These are phyloP conservation scores for Xylariales sp. DNA, from an alignment of 2,329 filamentous ascomycete genomes.

Conservation along the genomic window DNA sequence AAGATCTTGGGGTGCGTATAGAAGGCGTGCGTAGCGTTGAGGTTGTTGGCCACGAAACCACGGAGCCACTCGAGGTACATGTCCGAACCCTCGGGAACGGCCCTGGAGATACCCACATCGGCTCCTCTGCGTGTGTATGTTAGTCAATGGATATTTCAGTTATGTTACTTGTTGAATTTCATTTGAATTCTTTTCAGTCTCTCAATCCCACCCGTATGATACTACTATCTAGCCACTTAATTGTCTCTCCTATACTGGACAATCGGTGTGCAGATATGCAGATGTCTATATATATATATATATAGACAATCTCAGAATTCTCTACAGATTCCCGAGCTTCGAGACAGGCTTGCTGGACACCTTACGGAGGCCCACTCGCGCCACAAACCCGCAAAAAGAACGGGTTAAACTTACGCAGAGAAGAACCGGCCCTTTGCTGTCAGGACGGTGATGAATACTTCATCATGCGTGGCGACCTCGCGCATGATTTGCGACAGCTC, in stretches of 20 bases:
- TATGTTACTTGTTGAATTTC: no score
- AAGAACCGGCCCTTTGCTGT: constrained; percentile 81
- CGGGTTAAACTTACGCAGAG: constrained; percentile 80
- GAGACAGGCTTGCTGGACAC: no score
- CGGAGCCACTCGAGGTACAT: constrained; percentile 55
- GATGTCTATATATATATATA: no score
- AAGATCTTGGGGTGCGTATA: constrained; percentile 94
- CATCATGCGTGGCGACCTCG: constrained; percentile 72
- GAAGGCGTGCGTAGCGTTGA: constrained; percentile 86
- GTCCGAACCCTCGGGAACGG: constrained; percentile 18
- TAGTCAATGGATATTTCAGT: neutral
- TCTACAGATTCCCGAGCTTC: no score
- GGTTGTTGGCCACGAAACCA: constrained; percentile 77
- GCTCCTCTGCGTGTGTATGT: constrained; percentile 58
- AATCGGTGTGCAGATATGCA: no score
- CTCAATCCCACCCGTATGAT: no score
- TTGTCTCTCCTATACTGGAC: no score
- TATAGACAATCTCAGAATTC: no score
- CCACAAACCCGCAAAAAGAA: no score
- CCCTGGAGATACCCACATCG: constrained; percentile 57
- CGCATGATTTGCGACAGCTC: constrained; percentile 67
- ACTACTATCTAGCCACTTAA: no score
- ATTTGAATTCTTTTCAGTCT: constrained; percentile 8
- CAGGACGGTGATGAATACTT: constrained; percentile 80
- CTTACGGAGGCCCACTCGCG: no score